Evolutionary conservation across 2,329 filamentous ascomycete species (phyloP).

Genomic region (Stachybotrys elegans): DNA sequence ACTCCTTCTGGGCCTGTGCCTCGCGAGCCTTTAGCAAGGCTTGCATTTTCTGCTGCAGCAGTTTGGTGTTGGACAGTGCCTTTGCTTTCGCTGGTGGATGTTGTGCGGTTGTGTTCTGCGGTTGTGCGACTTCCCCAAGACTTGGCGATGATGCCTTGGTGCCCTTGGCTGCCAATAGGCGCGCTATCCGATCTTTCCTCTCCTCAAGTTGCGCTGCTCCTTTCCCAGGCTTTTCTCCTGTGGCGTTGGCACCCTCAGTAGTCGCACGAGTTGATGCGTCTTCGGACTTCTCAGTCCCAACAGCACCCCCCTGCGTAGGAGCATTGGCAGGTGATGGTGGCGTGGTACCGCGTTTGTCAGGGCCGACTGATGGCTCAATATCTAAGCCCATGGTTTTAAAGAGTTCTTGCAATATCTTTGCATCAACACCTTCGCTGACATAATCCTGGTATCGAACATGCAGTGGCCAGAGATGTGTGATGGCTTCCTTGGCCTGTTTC

Average conservation of each 20-base stretch:
- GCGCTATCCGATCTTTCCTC: conserved; percentile 71
- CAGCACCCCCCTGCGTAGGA: too few relatives aligned
- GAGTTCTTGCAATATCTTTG: conserved; percentile 54
- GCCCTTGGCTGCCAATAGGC: conserved; percentile 67
- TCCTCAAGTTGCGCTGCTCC: too few relatives aligned
- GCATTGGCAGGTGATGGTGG: too few relatives aligned
- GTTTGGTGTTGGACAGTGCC: conserved; percentile 56
- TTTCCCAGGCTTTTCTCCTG: too few relatives aligned
- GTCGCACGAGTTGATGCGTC: too few relatives aligned
- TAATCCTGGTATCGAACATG: conserved; percentile 72
- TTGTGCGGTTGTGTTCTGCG: too few relatives aligned
- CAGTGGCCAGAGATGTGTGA: conserved; percentile 58
- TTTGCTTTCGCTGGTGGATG: too few relatives aligned
- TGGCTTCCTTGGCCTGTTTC: conserved; percentile 60
- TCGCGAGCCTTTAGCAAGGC: conserved; percentile 59
- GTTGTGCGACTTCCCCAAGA: too few relatives aligned
- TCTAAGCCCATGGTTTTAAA: conserved; percentile 65
- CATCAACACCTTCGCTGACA: conserved; percentile 66
- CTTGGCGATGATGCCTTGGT: conserved; percentile 40
- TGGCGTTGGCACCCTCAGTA: too few relatives aligned
- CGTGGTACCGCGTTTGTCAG: too few relatives aligned
- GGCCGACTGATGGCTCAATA: conserved; percentile 11
- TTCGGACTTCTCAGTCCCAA: too few relatives aligned
- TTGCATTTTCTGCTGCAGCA: conserved; percentile 74
- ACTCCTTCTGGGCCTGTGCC: conserved; percentile 27